phyloP scores from a whole-genome alignment of 2,329 filamentous ascomycete genomes.

The Ophiostoma piceae region DNA sequence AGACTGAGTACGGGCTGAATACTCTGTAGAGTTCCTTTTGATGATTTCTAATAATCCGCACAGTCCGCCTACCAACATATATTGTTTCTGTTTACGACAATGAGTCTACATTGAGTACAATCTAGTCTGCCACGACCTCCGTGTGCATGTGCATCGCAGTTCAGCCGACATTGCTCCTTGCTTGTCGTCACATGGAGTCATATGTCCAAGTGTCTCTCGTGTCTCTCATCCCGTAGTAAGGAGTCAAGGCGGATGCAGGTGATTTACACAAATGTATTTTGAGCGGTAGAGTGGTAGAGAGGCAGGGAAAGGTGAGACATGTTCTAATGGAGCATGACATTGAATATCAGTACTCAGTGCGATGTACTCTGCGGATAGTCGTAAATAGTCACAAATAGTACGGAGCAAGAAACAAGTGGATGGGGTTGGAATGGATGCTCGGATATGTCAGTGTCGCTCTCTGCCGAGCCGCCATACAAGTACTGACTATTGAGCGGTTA shows the following conservation, averaged over 20 bases:
- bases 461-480: background rate
- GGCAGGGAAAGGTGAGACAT: background rate
- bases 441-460: background rate
- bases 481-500: background rate
- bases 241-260: background rate
- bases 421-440: background rate
- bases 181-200: background rate
- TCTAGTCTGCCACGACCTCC: background rate
- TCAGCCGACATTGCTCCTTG: conserved; percentile 6
- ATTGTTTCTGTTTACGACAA: background rate
- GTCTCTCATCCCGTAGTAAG: background rate
- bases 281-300: background rate
- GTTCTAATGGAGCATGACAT: background rate
- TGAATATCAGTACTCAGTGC: background rate
- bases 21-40: background rate
- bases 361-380: too few species aligned
- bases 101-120: background rate
- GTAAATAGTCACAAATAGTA: background rate
- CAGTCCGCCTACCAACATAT: background rate
- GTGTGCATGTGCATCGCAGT: conserved; percentile 8
- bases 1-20: background rate
- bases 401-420: background rate
- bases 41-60: background rate
- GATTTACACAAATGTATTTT: background rate
- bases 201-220: background rate